These are phyloP conservation scores for Tulasnella sp. DNA, from an alignment of 768 basidiomycete species.

Conservation along the genomic window DNA sequence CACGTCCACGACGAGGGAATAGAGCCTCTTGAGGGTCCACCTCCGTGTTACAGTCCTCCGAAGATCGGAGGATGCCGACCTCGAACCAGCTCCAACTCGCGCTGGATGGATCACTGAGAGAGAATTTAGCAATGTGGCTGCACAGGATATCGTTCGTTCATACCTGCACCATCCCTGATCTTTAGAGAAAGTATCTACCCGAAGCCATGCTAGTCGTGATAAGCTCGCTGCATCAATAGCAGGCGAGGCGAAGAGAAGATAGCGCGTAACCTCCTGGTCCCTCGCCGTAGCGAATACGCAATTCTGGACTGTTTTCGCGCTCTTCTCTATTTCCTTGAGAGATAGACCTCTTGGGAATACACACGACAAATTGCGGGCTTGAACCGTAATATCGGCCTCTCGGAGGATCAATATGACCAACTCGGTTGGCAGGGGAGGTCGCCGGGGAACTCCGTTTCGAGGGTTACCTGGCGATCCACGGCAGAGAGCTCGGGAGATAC, in stretches of 20 bases:
- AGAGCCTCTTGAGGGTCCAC: background rate
- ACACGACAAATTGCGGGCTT: background rate
- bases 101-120: conserved; percentile 1
- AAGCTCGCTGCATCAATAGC: background rate
- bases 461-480: background rate
- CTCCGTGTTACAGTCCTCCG: background rate
- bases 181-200: conserved; percentile 9
- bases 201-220: background rate
- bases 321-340: background rate
- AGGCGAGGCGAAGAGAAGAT: background rate
- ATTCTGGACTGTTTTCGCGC: background rate
- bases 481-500: background rate
- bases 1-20: background rate
- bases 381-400: background rate
- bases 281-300: background rate
- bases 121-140: background rate
- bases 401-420: conserved; percentile 16
- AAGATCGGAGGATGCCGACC: background rate
- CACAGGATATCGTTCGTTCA: background rate
- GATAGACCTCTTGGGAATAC: background rate
- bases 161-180: conserved; percentile 29
- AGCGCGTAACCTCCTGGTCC: background rate
- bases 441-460: background rate
- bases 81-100: conserved; percentile 31
- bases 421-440: background rate